Percentiles rank a stretch among this genome's conserved stretches.
phyloP scores from a whole-genome alignment of 768 basidiomycete genomes.

The Pleurotus tuoliensis region DNA sequence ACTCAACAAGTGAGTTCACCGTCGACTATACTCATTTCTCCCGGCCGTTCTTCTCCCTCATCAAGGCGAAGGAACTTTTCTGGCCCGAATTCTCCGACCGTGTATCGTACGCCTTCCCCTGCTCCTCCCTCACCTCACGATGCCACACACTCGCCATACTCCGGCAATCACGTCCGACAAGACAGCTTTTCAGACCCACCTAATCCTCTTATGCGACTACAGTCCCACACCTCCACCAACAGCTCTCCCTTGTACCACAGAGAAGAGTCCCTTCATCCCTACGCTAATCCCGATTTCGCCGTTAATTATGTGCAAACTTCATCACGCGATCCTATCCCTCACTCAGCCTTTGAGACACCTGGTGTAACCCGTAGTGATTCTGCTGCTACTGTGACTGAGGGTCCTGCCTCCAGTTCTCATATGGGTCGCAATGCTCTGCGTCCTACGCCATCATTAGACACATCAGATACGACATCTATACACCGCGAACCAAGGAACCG shows the following conservation, averaged over 20 bases:
- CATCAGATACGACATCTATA: constrained; percentile 25
- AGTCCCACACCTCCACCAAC: constrained; percentile 1
- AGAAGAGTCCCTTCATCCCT: constrained; percentile 59
- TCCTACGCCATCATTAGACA: constrained; percentile 32
- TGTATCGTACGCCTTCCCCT: constrained; percentile 25
- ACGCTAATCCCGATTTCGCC: constrained; percentile 74
- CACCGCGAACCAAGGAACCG: constrained; percentile 9
- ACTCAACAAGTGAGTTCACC: constrained; percentile 57
- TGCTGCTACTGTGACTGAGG: constrained; percentile 46
- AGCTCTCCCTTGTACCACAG: constrained; percentile 20
- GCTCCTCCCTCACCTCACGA: constrained; percentile 17
- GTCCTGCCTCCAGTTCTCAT: constrained; percentile 21
- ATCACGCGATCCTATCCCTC: constrained; percentile 22
- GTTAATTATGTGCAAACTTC: constrained; percentile 20
- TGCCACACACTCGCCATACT: constrained; percentile 15
- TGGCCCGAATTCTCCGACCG: constrained; percentile 24
- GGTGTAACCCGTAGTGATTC: constrained; percentile 46
- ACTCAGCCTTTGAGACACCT: constrained; percentile 22
- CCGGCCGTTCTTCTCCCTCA: constrained; percentile 20
- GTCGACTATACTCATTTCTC: constrained; percentile 41
- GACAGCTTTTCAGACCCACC: constrained; percentile 2
- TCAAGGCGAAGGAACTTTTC: constrained; percentile 38
- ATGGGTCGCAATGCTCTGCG: constrained; percentile 27
- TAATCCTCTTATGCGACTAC: not conserved
- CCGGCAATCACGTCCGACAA: constrained; percentile 11